Conservation (phyloP, 768 basidiomycete genomes). For the Solioccasus polychromus region DNA sequence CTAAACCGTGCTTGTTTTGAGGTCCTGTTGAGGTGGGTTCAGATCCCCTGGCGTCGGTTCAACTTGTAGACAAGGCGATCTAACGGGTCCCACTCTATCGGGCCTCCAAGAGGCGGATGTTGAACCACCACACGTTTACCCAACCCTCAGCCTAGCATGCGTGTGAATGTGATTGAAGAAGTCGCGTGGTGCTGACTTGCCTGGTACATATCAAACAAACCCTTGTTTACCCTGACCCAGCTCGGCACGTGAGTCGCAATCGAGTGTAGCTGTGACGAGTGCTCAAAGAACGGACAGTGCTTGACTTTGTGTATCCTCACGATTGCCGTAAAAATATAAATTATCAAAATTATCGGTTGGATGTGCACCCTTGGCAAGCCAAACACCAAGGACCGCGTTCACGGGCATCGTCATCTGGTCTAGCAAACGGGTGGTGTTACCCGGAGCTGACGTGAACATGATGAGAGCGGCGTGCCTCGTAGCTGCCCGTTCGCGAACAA, state of each 20-base stretch:
- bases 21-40: constrained; percentile 58
- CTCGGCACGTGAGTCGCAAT: constrained; percentile 86
- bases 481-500: constrained; percentile 91
- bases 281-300: constrained; percentile 85
- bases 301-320: constrained; percentile 79
- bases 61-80: constrained; percentile 55
- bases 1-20: constrained; percentile 47
- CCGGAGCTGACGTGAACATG: constrained; percentile 1
- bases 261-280: constrained; percentile 84
- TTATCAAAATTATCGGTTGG: constrained; percentile 44
- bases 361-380: constrained; percentile 30
- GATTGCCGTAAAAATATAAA: constrained; percentile 77
- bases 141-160: constrained; percentile 75
- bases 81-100: constrained; percentile 64
- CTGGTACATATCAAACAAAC: constrained; percentile 95
- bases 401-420: constrained; percentile 67
- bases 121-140: constrained; percentile 96
- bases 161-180: constrained; percentile 3
- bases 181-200: constrained; percentile 33
- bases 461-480: constrained; percentile 48
- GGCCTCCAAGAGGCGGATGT: constrained; percentile 82
- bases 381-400: constrained; percentile 57
- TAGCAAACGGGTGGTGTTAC: constrained; percentile 24
- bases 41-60: constrained; percentile 58
- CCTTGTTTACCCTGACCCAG: constrained; percentile 88